These are phyloP conservation scores for Aspergillus homomorphus DNA, from an alignment of 495 filamentous ascomycete species.

Conservation along the genomic window DNA sequence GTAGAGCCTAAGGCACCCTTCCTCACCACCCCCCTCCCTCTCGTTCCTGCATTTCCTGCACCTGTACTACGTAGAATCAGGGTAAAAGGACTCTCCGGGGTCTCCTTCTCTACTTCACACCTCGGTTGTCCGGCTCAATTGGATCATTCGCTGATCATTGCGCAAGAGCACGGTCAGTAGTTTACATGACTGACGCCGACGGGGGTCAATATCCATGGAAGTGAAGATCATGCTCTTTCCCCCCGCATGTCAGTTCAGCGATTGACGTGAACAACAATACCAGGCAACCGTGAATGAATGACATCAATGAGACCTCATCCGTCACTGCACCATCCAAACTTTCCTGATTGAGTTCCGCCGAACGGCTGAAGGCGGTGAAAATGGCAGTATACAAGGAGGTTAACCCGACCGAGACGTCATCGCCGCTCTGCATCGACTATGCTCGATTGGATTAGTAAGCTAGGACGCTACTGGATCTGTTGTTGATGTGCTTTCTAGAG, in stretches of 20 bases:
- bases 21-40: no score
- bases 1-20: neutral
- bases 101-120: no score
- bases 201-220: neutral
- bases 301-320: neutral
- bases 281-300: no score
- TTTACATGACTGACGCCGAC: neutral
- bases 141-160: neutral
- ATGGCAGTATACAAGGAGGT: neutral
- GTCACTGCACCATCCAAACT: neutral
- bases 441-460: neutral
- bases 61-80: no score
- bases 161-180: no score
- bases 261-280: neutral
- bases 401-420: neutral
- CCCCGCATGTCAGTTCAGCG: neutral
- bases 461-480: neutral
- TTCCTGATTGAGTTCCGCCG: neutral
- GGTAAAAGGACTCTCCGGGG: no score
- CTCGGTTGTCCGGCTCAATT: neutral
- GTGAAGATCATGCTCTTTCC: neutral
- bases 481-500: neutral
- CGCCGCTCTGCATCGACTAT: neutral
- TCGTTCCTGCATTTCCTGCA: neutral
- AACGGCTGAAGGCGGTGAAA: neutral